A percentile compares a stretch with the other conserved stretches of the same genome.
Evolutionary conservation across 148 eudicot genomes (phyloP).

Genomic region (Camellia lanceoleosa): DNA sequence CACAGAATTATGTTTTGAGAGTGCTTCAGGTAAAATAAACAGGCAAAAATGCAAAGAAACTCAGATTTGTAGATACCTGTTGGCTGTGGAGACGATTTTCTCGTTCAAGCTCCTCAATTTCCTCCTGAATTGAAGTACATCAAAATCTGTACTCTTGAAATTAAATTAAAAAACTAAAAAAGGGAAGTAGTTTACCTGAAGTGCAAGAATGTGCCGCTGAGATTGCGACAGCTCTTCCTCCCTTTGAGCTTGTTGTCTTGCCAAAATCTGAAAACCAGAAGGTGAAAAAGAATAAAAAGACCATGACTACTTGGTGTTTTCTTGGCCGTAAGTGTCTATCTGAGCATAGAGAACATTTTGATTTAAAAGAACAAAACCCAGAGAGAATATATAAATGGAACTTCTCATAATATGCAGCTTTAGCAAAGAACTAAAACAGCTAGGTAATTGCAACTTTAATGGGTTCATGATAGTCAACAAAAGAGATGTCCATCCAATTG

Average conservation of each 20-base stretch:
- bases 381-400: not conserved
- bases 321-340: not conserved
- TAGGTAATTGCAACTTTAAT: not conserved
- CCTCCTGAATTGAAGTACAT: constrained; percentile 61
- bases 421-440: not conserved
- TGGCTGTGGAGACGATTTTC: constrained; percentile 94
- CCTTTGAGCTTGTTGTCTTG: constrained; percentile 99
- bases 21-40: not conserved
- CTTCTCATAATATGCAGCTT: not conserved
- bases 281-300: not conserved
- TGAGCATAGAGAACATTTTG: not conserved
- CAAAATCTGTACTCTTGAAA: constrained; percentile 11
- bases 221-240: constrained; percentile 98
- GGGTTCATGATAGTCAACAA: not conserved
- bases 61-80: constrained; percentile 52
- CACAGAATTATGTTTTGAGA: not conserved
- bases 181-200: constrained; percentile 58
- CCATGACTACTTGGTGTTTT: not conserved
- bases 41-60: constrained; percentile 8
- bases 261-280: constrained; percentile 58
- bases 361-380: not conserved
- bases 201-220: constrained; percentile 97
- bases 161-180: not conserved
- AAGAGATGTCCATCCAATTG: not conserved
- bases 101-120: constrained; percentile 95